Evolutionary conservation across 108 stramenopile genomes (phyloP), one percentile per base, ranked within the genome.

Genomic region (Skeletonema marinoi): DNA sequence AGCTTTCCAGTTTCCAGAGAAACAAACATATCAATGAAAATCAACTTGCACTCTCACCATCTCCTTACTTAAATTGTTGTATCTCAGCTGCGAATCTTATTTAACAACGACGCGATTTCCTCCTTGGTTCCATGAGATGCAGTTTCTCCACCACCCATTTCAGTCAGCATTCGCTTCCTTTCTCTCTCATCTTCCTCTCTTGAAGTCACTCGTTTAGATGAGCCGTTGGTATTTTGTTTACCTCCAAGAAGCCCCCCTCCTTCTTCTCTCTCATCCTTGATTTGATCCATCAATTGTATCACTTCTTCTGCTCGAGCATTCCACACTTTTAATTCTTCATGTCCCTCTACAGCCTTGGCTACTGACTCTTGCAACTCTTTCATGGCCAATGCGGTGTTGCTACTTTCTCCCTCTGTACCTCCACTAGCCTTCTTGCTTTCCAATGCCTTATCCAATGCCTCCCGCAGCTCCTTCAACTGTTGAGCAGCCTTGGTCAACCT

Each of bases 211-310:
- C 67, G 31, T 61, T 68, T 56, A 0, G 11, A 12, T 12, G 61
- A 46, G 42, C 30, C 39, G 13, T 61, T 59, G 8, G 42, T 3
- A 25, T 42, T 48, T 29, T 6, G 6, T 31, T 17, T 32, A 7
- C 14, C 31, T 21, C 30, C 32, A 1, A 19, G 66, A 38, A 7
- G 30, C 7, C 32, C 60, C n/a, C 60, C 51, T 12, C 42, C 67
- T 41, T 44, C 66, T 36, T 66, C 71, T 32, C 78, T 72, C 46
- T 80, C 62, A 4, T 73, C 62, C 68, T 80, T 80, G 39, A 80
- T 80, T 60, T 69, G 68, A 60, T 80, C 78, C 61, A 80, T 69
- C 11, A 73, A 29, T 11, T 69, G 78, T 65, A 80, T 63, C 31
- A 69, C 72, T 42, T 80, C 72, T 38, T 73, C 78, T 2, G 78